phyloP scores from a whole-genome alignment of 768 basidiomycete genomes.

The Lactarius hengduanensis region DNA sequence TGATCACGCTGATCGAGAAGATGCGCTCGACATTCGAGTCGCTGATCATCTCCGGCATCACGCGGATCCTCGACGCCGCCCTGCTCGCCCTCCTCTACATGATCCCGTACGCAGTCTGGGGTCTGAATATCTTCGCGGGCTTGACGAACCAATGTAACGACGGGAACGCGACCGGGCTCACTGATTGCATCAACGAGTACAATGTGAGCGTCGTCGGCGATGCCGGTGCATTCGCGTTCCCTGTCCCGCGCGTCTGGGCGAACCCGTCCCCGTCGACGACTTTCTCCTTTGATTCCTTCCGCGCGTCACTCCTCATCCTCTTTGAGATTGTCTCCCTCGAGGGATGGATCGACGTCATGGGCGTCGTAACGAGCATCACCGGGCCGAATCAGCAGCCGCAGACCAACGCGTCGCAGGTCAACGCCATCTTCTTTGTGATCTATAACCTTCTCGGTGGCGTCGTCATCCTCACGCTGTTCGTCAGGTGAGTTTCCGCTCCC shows the following conservation, averaged over 20 bases:
- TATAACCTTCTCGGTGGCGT: conserved; percentile 91
- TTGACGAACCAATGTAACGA: conserved; percentile 87
- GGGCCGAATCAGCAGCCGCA: conserved; percentile 68
- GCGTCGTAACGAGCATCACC: conserved; percentile 72
- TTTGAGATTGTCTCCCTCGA: conserved; percentile 96
- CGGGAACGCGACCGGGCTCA: conserved; percentile 47
- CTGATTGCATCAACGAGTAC: conserved; percentile 76
- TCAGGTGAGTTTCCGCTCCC: conserved; percentile 57
- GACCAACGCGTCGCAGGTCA: conserved; percentile 69
- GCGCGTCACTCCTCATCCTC: conserved; percentile 79
- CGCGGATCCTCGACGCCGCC: conserved; percentile 85
- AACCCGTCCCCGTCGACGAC: conserved; percentile 79
- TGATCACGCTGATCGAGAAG: conserved; percentile 85
- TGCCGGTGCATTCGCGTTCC: conserved; percentile 56
- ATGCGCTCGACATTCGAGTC: conserved; percentile 87
- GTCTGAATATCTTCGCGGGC: conserved; percentile 88
- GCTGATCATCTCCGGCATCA: conserved; percentile 81
- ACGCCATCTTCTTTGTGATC: conserved; percentile 87
- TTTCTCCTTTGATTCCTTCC: conserved; percentile 90
- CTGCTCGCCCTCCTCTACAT: conserved; percentile 87
- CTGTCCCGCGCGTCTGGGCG: conserved; percentile 84
- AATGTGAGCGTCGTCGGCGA: conserved; percentile 56
- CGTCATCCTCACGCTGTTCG: conserved; percentile 85
- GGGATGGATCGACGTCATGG: conserved; percentile 96
- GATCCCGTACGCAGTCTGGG: conserved; percentile 93